A percentile compares a stretch with the other conserved stretches of the same genome.
Conservation (phyloP, 352 stramenopile species). For the Pythium oligandrum region DNA sequence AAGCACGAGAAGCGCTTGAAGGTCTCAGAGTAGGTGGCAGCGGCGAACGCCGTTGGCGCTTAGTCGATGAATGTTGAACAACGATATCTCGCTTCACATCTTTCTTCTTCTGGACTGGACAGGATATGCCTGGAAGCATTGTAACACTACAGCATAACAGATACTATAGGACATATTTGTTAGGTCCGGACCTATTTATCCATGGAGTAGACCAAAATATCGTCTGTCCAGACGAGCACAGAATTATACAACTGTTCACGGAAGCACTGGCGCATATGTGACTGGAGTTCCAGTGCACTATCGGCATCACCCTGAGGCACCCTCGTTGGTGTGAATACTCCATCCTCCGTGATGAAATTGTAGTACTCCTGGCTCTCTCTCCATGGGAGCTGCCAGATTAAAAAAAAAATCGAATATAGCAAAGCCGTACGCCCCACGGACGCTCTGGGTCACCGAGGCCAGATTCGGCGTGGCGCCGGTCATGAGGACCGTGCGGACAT, state of each 20-base stretch:
- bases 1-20: too few species aligned
- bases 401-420: constrained; percentile 14
- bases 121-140: too few species aligned
- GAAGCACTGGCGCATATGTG: constrained; percentile 2
- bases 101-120: too few species aligned
- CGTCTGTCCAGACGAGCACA: constrained; percentile 5
- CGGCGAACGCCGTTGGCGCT: too few species aligned
- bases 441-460: constrained; percentile 1
- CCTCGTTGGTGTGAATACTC: constrained; percentile 14
- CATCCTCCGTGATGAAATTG: constrained; percentile 15
- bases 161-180: too few species aligned
- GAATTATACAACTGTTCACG: not conserved
- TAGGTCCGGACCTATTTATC: too few species aligned
- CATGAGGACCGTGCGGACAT: constrained; percentile 11
- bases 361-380: constrained; percentile 12
- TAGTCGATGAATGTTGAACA: too few species aligned
- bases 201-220: not conserved
- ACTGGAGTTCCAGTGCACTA: constrained; percentile 3
- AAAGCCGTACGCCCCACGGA: constrained; percentile 12
- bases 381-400: constrained; percentile 17
- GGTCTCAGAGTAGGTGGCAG: too few species aligned
- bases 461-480: constrained; percentile 16
- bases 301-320: constrained; percentile 10
- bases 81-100: too few species aligned
- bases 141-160: too few species aligned